phyloP scores from a whole-genome alignment of 2,329 filamentous ascomycete species.

The Dactylellina leptospora region DNA sequence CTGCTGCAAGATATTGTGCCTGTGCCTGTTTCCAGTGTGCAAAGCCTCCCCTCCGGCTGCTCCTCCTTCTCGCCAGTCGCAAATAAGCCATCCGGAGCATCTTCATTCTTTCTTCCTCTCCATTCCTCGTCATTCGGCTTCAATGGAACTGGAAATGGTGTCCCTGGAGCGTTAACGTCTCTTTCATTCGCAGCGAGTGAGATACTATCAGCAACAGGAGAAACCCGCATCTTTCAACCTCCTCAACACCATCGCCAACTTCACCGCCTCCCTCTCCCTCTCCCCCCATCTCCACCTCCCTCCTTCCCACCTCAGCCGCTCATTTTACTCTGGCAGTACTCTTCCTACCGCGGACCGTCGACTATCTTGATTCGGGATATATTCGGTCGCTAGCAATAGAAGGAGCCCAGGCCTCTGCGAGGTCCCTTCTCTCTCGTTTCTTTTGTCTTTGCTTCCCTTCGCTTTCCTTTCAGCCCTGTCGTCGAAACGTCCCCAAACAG shows the following conservation, averaged over 20 bases:
- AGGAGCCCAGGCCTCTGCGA: conserved; percentile 32
- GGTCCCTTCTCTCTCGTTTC: conserved; percentile 17
- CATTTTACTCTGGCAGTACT: conserved; percentile 37
- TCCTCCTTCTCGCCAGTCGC: not conserved
- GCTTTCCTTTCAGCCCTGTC: not conserved
- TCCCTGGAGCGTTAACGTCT: conserved; percentile 17
- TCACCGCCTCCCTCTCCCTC: not conserved
- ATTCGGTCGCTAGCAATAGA: conserved; percentile 1
- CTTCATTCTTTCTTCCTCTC: not conserved
- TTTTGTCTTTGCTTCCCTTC: conserved; percentile 28
- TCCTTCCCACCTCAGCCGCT: conserved; percentile 15
- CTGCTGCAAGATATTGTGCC: no score
- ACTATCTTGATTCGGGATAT: not conserved
- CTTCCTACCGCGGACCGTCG: conserved; percentile 5
- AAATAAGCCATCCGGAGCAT: not conserved
- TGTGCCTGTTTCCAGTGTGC: not conserved
- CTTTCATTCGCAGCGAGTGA: conserved; percentile 8
- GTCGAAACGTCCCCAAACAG: not conserved
- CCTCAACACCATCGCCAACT: not conserved
- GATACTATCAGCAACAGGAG: not conserved
- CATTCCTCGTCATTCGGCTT: not conserved
- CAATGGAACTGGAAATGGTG: conserved; percentile 21
- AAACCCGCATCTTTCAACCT: not conserved
- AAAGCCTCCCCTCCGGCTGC: not conserved
- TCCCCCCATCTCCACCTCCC: conserved; percentile 1